Evolutionary conservation across 257 asterid species (phyloP), one percentile per base, ranked within the genome.

Genomic region (Plectranthus barbatus): DNA sequence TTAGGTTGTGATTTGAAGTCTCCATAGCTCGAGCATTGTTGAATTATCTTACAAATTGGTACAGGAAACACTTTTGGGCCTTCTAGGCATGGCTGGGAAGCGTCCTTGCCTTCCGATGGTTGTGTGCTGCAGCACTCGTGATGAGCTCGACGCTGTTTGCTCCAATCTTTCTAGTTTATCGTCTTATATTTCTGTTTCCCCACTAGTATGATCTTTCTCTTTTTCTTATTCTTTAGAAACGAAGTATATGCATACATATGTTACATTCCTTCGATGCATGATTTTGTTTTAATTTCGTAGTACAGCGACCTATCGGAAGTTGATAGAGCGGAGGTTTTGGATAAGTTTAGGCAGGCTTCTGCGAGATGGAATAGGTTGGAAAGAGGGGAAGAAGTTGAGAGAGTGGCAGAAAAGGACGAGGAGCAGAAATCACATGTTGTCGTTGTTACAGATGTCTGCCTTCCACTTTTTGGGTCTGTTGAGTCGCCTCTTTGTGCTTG

Each of bases 361-460:
- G 15, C 73, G 68, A 81, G 79, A 72, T 90, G 99, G 97, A 85
- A 77, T 60, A 79, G 64, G 67, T 51, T 77, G 62, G 81, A 74
- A 20, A 74, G 74, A 48, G 83, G 48, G 54, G 83, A 58, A 58
- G 83, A 74, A 15, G 78, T 68, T 51, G 82, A 77, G 39, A 79
- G 55, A 49, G 90, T 73, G 31, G 72, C 49, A 13, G 84, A 64
- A 53, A 70, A 71, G 54, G 81, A 76, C 20, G 80, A 76, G 72
- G 88, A 76, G 70, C 63, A 51, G 19, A 83, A 84, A 69, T 87
- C 94, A 3, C 84, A 78, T 57, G 67, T 93, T 83, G 59, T 93
- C 37, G 83, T 90, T 65, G 87, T 87, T 33, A 90, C 97, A 0
- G 99, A 93, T 82, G 92, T 85, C 54, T 93, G 97, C 72, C 86